Evolutionary conservation across 1,284 basidiomycete genomes (phyloP).

Genomic region (Ganoderma leucocontextum): DNA sequence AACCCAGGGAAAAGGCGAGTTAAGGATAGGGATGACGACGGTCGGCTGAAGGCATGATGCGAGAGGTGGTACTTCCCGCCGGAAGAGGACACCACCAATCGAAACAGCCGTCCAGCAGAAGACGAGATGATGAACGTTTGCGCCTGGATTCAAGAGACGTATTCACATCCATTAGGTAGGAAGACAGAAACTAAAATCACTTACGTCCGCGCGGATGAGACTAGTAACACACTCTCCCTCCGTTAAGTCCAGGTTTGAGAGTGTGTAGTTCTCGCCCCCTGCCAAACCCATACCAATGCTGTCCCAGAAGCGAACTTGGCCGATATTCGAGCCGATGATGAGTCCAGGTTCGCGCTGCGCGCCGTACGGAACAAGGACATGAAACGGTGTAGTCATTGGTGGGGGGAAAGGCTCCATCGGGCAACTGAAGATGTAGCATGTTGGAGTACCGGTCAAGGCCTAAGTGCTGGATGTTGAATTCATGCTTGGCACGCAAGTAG

Average conservation of each 20-base stretch:
- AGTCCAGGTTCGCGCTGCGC: constrained; percentile 80
- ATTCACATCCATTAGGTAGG: neutral
- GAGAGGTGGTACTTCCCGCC: constrained; percentile 72
- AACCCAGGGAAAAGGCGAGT: constrained; percentile 67
- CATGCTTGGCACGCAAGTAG: neutral
- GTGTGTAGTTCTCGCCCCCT: constrained; percentile 75
- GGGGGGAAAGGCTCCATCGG: constrained; percentile 51
- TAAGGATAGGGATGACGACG: constrained; percentile 60
- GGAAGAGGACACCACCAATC: constrained; percentile 67
- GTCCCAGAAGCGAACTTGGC: constrained; percentile 80
- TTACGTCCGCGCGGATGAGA: constrained; percentile 69
- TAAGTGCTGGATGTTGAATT: constrained; percentile 33
- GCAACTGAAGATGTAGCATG: constrained; percentile 84
- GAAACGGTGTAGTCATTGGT: constrained; percentile 61
- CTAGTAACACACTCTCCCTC: constrained; percentile 70
- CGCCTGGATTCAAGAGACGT: constrained; percentile 46
- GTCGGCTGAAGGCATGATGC: constrained; percentile 63
- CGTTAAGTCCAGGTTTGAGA: constrained; percentile 58
- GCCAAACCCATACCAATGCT: constrained; percentile 83
- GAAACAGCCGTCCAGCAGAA: constrained; percentile 70
- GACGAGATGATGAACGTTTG: constrained; percentile 76
- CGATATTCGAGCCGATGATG: constrained; percentile 69
- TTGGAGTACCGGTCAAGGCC: constrained; percentile 72
- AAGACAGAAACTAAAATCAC: constrained; percentile 34
- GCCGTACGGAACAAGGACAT: constrained; percentile 74